Conservation (phyloP, 148 eudicot species). For the Chenopodium suecicum region DNA sequence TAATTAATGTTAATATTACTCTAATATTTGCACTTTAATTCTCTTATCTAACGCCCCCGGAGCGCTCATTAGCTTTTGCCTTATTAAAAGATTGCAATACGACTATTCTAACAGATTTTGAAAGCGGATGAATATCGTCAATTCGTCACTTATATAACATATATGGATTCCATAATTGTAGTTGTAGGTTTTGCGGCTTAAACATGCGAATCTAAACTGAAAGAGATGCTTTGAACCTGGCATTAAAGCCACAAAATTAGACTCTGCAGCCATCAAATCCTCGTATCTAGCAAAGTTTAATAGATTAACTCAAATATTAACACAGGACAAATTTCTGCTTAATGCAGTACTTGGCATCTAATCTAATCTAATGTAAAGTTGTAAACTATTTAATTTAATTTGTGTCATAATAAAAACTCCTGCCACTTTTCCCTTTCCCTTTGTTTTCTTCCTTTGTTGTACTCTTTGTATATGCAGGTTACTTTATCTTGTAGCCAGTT, state of each 20-base stretch:
- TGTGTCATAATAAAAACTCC: not conserved
- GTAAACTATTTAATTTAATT: not conserved
- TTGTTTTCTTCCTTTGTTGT: too few species aligned
- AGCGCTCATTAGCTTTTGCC: too few species aligned
- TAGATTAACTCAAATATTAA: not conserved
- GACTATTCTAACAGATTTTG: too few species aligned
- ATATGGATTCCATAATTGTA: not conserved
- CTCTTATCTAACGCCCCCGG: too few species aligned
- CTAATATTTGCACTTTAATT: too few species aligned
- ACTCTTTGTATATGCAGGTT: too few species aligned
- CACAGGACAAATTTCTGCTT: not conserved
- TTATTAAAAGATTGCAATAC: too few species aligned
- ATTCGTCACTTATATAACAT: too few species aligned
- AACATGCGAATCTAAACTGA: not conserved
- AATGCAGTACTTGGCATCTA: too few species aligned
- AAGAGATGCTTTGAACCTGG: conserved; percentile 7
- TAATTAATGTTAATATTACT: too few species aligned
- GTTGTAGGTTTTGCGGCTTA: not conserved
- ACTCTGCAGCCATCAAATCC: conserved; percentile 2
- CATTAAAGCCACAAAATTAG: not conserved
- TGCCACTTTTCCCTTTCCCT: not conserved
- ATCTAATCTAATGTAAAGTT: not conserved
- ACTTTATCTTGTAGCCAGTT: too few species aligned
- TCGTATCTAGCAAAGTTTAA: not conserved
- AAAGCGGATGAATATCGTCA: too few species aligned